Conservation (phyloP, 345 rosid species). For the rapeseed (Brassica napus) region Da-Ae NC_063436.1:18254001-18254500, state of each 20-base stretch:
- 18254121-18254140: not conserved
- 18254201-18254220: not conserved
- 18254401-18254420: constrained; percentile 17
- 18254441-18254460: constrained; percentile 47
- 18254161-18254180: not conserved
- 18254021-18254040: constrained; percentile 44
- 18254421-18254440: constrained; percentile 22
- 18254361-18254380: not conserved
- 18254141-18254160: not conserved
- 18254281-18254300: not conserved
- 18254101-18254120: not conserved
- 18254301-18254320: not conserved
- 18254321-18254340: not conserved
- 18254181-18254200: not conserved
- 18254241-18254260: not conserved
- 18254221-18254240: not conserved
- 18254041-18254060: constrained; percentile 32
- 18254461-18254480: constrained; percentile 84
- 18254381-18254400: not conserved
- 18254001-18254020: constrained; percentile 44
- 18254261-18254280: not conserved
- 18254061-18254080: constrained; percentile 30
- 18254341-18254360: not conserved
- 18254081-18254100: not conserved
- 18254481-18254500: constrained; percentile 92